phyloP scores from a whole-genome alignment of 176 grass and related monocot genomes.

The Neostapfia colusana region DNA sequence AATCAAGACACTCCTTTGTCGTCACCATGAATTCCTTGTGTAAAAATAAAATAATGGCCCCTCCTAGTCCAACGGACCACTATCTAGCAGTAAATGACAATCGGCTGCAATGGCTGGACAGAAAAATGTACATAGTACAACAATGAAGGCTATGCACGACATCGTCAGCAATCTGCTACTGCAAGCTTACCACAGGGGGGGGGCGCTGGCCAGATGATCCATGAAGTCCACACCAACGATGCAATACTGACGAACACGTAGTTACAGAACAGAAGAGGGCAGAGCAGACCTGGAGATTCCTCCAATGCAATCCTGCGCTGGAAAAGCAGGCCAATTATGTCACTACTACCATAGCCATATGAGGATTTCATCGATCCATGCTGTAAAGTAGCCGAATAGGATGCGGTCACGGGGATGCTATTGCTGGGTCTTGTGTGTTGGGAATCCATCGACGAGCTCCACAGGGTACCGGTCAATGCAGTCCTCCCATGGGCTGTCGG shows the following conservation, averaged over 20 bases:
- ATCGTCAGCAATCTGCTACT: conserved; percentile 29
- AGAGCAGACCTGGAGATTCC: conserved; percentile 37
- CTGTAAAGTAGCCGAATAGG: conserved; percentile 10
- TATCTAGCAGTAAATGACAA: conserved; percentile 26
- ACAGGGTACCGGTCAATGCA: conserved; percentile 83
- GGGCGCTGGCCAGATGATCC: conserved; percentile 27
- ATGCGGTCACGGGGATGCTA: conserved; percentile 10
- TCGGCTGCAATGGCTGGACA: conserved; percentile 33
- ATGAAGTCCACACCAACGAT: conserved; percentile 38
- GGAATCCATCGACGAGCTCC: conserved; percentile 65
- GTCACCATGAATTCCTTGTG: conserved; percentile 26
- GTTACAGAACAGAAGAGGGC: conserved; percentile 32
- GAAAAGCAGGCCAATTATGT: conserved; percentile 16
- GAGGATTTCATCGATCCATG: conserved; percentile 37
- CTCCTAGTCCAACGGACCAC: conserved; percentile 39
- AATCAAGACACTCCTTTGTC: conserved; percentile 26
- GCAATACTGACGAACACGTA: conserved; percentile 25
- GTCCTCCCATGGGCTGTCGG: conserved; percentile 65
- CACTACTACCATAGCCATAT: background rate
- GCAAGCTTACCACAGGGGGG: conserved; percentile 38
- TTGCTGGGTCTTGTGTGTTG: conserved; percentile 43
- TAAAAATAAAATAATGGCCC: conserved; percentile 8
- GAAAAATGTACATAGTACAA: conserved; percentile 40
- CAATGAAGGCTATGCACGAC: conserved; percentile 1
- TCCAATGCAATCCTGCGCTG: conserved; percentile 23